Conservation (phyloP, 208 protist species). For the Dictyostelium gargantuum region DNA sequence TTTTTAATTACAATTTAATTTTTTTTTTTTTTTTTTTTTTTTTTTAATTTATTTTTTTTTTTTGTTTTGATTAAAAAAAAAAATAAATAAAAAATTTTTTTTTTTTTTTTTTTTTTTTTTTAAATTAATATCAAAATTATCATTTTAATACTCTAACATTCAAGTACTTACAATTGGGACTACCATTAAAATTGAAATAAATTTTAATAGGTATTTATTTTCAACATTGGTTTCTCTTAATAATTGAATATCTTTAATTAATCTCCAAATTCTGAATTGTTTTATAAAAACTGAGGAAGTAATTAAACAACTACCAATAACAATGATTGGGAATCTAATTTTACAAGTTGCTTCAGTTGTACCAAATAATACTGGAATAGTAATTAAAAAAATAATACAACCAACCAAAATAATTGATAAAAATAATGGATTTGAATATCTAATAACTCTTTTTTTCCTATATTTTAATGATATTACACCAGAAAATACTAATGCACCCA, state of each 20-base stretch:
- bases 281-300: slow-evolving; percentile 9
- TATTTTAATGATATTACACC: not conserved
- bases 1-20: no score
- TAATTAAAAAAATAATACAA: not conserved
- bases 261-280: slow-evolving; percentile 62
- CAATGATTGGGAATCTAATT: not conserved
- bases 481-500: not conserved
- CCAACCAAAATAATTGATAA: slow-evolving; percentile 10
- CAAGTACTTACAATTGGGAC: slow-evolving; percentile 15
- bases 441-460: slow-evolving; percentile 46
- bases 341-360: not conserved
- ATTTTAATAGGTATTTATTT: slow-evolving; percentile 42
- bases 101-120: no score
- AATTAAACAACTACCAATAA: not conserved
- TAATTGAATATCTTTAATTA: slow-evolving; percentile 48
- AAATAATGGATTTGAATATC: slow-evolving; percentile 32
- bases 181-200: slow-evolving; percentile 8
- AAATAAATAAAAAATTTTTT: no score
- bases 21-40: no score
- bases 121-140: no score
- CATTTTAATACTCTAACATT: no score
- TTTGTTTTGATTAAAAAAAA: no score
- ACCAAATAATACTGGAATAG: not conserved
- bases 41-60: no score
- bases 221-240: slow-evolving; percentile 31